Percentiles rank a stretch among this genome's conserved stretches.
Evolutionary conservation across 75 land plant genomes (phyloP).

Genomic region (Selaginella moellendorffii): DNA sequence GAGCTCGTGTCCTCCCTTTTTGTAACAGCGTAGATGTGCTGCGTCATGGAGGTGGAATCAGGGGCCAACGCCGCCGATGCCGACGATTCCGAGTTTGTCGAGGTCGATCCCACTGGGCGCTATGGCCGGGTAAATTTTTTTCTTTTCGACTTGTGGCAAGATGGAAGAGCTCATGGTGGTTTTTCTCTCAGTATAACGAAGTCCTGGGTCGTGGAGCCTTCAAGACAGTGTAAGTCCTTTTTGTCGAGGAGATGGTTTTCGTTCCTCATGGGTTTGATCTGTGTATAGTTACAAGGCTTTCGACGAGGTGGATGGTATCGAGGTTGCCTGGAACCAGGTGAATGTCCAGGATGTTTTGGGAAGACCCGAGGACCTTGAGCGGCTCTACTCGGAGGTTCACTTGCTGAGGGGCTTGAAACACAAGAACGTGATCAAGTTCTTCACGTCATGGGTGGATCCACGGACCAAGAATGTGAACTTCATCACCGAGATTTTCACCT

Average conservation of each 20-base stretch:
- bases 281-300: constrained; percentile 61
- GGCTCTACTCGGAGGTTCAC: constrained; percentile 77
- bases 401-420: constrained; percentile 65
- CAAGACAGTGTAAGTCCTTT: constrained; percentile 91
- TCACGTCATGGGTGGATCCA: constrained; percentile 74
- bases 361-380: constrained; percentile 61
- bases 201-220: constrained; percentile 74
- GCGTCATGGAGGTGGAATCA: too few species aligned
- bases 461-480: constrained; percentile 56
- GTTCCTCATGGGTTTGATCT: constrained; percentile 15
- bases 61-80: too few species aligned
- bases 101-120: too few species aligned
- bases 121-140: too few species aligned
- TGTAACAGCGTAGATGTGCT: too few species aligned
- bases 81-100: too few species aligned
- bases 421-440: constrained; percentile 62
- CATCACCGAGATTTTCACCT: constrained; percentile 90
- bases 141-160: too few species aligned
- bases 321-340: constrained; percentile 92
- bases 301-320: constrained; percentile 66
- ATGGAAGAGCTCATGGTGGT: too few species aligned
- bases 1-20: too few species aligned
- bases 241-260: too few species aligned
- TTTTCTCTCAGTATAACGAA: constrained; percentile 66
- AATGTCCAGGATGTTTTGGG: constrained; percentile 42